Evolutionary conservation across 768 basidiomycete genomes (phyloP).

Genomic region (Mycena galericulata): DNA sequence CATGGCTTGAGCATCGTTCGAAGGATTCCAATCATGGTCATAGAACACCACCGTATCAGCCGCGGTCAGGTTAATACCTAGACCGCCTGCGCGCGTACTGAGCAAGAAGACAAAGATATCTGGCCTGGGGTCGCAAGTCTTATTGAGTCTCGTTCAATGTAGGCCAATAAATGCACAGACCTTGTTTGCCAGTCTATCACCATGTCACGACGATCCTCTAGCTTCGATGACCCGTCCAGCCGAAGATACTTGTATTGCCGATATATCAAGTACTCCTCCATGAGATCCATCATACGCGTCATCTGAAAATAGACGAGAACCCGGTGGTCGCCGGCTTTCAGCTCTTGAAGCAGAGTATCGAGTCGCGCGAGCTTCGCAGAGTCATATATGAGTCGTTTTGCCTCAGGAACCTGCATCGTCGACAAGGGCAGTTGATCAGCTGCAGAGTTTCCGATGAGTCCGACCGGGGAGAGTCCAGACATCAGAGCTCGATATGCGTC

Average conservation of each 20-base stretch:
- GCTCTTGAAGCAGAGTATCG: constrained; percentile 89
- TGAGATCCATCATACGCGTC: constrained; percentile 99
- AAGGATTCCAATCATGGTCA: constrained; percentile 97
- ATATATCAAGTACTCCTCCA: constrained; percentile 98
- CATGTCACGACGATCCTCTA: constrained; percentile 98
- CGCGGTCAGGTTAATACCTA: constrained; percentile 96
- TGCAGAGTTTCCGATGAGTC: constrained; percentile 77
- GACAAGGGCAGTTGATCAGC: constrained; percentile 81
- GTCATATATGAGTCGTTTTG: constrained; percentile 94
- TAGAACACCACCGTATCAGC: constrained; percentile 97
- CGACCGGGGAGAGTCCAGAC: constrained; percentile 72
- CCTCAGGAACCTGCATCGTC: constrained; percentile 93
- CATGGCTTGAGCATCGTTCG: constrained; percentile 98
- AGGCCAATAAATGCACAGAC: constrained; percentile 55
- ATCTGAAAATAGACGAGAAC: constrained; percentile 99
- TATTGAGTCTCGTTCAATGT: constrained; percentile 11
- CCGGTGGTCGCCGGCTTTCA: constrained; percentile 93
- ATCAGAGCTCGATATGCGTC: constrained; percentile 58
- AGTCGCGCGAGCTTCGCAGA: constrained; percentile 95
- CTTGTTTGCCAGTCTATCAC: constrained; percentile 99
- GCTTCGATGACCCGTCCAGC: constrained; percentile 92
- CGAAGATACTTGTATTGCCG: constrained; percentile 96
- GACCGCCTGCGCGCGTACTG: constrained; percentile 94
- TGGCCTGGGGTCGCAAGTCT: constrained; percentile 58
- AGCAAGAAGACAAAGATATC: constrained; percentile 92